These are phyloP conservation scores for Leccinum subtestaceum DNA, from an alignment of 768 basidiomycete genomes.

Conservation along the genomic window DNA sequence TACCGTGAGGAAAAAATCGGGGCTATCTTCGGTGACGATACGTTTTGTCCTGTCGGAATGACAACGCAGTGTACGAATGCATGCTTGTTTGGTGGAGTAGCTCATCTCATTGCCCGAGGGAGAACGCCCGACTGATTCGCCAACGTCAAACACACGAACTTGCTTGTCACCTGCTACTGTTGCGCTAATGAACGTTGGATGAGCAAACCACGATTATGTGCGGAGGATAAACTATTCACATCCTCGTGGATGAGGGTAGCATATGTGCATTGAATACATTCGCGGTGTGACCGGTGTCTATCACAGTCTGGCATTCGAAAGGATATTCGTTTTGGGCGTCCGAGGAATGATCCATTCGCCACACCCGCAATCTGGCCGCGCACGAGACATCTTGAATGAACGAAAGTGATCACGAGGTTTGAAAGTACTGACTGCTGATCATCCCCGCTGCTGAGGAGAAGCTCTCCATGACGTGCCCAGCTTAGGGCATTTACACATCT, in stretches of 20 bases:
- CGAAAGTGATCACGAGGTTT: background rate
- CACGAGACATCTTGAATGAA: conserved; percentile 3
- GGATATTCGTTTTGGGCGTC: conserved; percentile 51
- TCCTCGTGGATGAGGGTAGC: conserved; percentile 73
- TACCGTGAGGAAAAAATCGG: conserved; percentile 74
- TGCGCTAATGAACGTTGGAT: conserved; percentile 39
- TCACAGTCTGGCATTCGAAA: conserved; percentile 63
- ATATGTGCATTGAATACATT: conserved; percentile 87
- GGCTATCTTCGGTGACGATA: conserved; percentile 75
- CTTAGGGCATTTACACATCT: conserved; percentile 79
- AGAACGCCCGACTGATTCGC: conserved; percentile 37
- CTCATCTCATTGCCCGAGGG: conserved; percentile 42
- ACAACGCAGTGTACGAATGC: conserved; percentile 59
- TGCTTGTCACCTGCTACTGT: conserved; percentile 75
- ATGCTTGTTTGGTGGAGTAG: conserved; percentile 47
- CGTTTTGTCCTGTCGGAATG: conserved; percentile 74
- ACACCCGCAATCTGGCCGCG: conserved; percentile 63
- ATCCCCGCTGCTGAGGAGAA: conserved; percentile 70
- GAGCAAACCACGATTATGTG: conserved; percentile 7
- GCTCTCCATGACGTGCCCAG: conserved; percentile 65
- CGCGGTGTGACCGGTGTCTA: conserved; percentile 73
- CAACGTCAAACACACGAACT: conserved; percentile 77
- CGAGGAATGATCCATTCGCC: conserved; percentile 55
- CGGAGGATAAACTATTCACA: conserved; percentile 47
- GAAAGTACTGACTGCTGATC: conserved; percentile 54